Evolutionary conservation across 1,284 basidiomycete species (phyloP), one percentile per base, ranked within the genome.

Genomic region (Chiua sp.): DNA sequence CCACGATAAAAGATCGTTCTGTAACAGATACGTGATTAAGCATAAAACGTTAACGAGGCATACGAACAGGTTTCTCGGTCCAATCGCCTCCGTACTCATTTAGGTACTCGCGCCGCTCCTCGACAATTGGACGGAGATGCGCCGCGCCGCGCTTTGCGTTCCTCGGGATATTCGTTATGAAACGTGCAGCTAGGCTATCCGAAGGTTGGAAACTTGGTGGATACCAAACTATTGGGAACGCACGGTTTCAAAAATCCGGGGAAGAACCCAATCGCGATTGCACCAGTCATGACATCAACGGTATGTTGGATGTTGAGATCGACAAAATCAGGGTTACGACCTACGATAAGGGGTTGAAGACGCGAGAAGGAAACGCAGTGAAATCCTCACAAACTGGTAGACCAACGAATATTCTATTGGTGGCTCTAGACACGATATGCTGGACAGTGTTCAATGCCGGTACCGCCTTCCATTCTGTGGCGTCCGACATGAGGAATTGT

Each of bases 1-100:
- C 32, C 32, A 32, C 7, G 32, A 32, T 32, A 32, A 32, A 32
- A 10, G 32, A 32, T 32, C 32, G 11, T 78, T 75, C 76, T 81
- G 60, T 18, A 32, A 26, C 26, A 26, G 26, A 26, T 26, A 26
- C 26, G 26, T 26, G 26, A 26, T 26, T 26, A 26, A 26, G 26
- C 26, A 26, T 26, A 26, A 26, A 26, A 18, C 37, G 7, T 39
- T 18, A 39, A 42, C 6, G 39, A 42, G 20, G 39, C 10, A 42
- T 20, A 42, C 39, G 32, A 32, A 44, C n/a, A 4, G 42, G n/a
- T 44, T 44, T 22, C 12, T 44, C 42, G n/a, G 42, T 13, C 42
- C 42, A 44, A 6, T 44, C n/a, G 7, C n/a, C 13, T 22, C 42
- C 42, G 7, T 22, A 22, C 42, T 44, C 42, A 4, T 44, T 22